These are phyloP conservation scores for Westerdykella ornata DNA, from an alignment of 2,329 filamentous ascomycete species.

Conservation along the genomic window DNA sequence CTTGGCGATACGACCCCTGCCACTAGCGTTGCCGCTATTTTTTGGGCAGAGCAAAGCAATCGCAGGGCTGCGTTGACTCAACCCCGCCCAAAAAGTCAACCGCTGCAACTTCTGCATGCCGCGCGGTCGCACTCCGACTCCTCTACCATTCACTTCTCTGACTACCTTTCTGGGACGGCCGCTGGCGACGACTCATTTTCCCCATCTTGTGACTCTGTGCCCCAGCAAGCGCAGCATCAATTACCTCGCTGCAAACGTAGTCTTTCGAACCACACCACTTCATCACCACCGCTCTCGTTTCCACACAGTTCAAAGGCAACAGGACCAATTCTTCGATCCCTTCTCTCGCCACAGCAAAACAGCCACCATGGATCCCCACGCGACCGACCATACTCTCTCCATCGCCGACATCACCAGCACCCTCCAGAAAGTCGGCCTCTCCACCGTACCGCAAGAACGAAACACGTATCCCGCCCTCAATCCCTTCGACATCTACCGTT, in stretches of 20 bases:
- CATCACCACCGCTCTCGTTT: slow-evolving; percentile 2
- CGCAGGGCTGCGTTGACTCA: slow-evolving; percentile 24
- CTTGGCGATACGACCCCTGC: neutral
- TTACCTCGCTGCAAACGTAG: slow-evolving; percentile 4
- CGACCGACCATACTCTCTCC: slow-evolving; percentile 12
- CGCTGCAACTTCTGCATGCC: slow-evolving; percentile 23
- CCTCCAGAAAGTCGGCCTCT: slow-evolving; percentile 34
- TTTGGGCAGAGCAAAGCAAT: slow-evolving; percentile 13
- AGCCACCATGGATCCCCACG: slow-evolving; percentile 21
- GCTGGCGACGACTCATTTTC: slow-evolving; percentile 27
- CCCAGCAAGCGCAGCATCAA: slow-evolving; percentile 1
- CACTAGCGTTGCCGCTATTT: slow-evolving; percentile 11
- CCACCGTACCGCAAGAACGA: slow-evolving; percentile 35
- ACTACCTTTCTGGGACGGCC: slow-evolving; percentile 19
- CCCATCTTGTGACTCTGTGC: slow-evolving; percentile 24
- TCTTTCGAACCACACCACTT: slow-evolving; percentile 4
- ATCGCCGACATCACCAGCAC: slow-evolving; percentile 36
- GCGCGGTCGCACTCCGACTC: slow-evolving; percentile 14
- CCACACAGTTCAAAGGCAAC: slow-evolving; percentile 4
- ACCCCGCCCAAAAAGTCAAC: slow-evolving; percentile 13
- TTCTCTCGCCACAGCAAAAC: slow-evolving; percentile 3
- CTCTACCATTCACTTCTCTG: slow-evolving; percentile 22
- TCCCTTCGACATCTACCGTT: slow-evolving; percentile 72
- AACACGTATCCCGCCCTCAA: slow-evolving; percentile 59
- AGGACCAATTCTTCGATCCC: slow-evolving; percentile 11